Evolutionary conservation across 176 grass and related monocot species (phyloP).

Genomic region (Oryza meyeriana): DNA sequence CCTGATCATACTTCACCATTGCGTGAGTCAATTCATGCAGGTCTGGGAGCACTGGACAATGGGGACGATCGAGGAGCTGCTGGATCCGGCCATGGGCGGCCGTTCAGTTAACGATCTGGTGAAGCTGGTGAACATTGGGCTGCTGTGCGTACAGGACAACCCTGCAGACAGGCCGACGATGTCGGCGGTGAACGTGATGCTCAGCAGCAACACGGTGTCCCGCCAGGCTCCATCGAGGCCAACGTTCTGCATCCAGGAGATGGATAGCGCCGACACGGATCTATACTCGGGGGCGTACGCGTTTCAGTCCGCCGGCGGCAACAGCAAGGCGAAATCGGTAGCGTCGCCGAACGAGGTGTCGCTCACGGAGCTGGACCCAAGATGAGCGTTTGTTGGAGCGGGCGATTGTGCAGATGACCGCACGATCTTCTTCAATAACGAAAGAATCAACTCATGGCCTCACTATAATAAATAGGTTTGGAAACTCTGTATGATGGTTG

Average conservation of each 20-base stretch:
- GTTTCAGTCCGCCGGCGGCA: neutral
- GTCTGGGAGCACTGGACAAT: conserved; percentile 51
- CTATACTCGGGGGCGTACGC: neutral
- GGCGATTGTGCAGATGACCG: neutral
- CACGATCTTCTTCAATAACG: neutral
- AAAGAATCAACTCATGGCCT: neutral
- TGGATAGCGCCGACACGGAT: neutral
- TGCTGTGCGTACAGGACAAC: conserved; percentile 69
- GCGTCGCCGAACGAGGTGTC: conserved; percentile 4
- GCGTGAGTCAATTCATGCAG: neutral
- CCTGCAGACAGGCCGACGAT: conserved; percentile 45
- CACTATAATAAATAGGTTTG: too few species aligned
- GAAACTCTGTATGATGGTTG: too few species aligned
- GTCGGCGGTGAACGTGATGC: conserved; percentile 55
- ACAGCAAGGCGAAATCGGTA: neutral
- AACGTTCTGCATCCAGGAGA: conserved; percentile 43
- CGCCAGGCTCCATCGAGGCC: conserved; percentile 40
- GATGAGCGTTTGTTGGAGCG: neutral
- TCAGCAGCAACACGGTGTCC: conserved; percentile 40
- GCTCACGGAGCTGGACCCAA: conserved; percentile 27
- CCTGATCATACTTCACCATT: neutral
- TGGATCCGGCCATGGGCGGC: conserved; percentile 16
- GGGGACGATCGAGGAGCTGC: conserved; percentile 29
- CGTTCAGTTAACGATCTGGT: neutral
- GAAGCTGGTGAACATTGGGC: conserved; percentile 42